These are phyloP conservation scores for Calonectria pseudoturangicola DNA, from an alignment of 2,329 filamentous ascomycete species.

Conservation along the genomic window DNA sequence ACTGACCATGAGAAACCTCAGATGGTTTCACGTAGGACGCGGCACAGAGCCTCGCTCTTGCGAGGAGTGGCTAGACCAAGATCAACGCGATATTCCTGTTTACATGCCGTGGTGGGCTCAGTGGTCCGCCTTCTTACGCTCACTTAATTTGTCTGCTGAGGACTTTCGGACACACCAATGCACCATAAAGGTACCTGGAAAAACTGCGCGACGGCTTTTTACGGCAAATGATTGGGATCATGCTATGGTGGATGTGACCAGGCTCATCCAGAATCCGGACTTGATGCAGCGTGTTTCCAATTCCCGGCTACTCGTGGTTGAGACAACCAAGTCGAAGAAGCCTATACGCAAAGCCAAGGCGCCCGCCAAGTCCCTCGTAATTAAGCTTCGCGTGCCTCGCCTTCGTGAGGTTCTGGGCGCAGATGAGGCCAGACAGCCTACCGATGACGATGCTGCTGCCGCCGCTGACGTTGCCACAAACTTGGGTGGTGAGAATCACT, in stretches of 20 bases:
- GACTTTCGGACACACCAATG: background rate
- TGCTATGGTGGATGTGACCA: slow-evolving; percentile 1
- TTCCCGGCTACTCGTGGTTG: background rate
- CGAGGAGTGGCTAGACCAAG: slow-evolving; percentile 5
- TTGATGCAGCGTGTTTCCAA: background rate
- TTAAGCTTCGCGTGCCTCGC: background rate
- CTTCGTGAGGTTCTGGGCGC: background rate
- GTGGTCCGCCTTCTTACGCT: slow-evolving; percentile 7
- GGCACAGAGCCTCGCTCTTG: background rate
- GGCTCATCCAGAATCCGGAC: background rate
- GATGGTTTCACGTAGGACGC: slow-evolving; percentile 1
- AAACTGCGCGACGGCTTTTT: background rate
- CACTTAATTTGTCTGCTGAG: background rate
- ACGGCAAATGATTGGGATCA: background rate
- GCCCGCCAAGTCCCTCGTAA: background rate
- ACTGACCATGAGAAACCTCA: background rate
- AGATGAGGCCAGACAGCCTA: background rate
- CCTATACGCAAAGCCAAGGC: no score
- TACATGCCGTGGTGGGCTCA: slow-evolving; percentile 24
- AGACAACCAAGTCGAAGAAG: background rate
- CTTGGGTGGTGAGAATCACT: background rate
- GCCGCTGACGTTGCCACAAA: background rate
- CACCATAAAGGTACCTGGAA: background rate
- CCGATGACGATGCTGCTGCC: no score
- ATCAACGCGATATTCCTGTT: background rate